These are phyloP conservation scores for Globisporangium orthogonon DNA, from an alignment of 352 stramenopile genomes.

Conservation along the genomic window DNA sequence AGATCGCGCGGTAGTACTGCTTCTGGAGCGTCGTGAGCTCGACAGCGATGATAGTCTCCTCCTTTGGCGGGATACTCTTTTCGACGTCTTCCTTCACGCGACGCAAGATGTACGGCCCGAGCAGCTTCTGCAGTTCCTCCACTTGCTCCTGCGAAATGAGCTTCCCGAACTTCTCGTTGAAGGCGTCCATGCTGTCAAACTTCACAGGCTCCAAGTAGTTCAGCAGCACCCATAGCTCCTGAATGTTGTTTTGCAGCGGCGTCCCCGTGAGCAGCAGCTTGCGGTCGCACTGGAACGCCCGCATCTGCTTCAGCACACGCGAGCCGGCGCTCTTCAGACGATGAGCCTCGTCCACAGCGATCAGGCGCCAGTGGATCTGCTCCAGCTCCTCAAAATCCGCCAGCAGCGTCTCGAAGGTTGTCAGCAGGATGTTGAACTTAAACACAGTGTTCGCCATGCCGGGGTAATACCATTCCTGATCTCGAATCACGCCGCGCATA, in stretches of 20 bases:
- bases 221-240: constrained; percentile 96
- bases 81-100: constrained; percentile 97
- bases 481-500: constrained; percentile 78
- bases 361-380: constrained; percentile 79
- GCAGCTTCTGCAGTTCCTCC: constrained; percentile 89
- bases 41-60: constrained; percentile 95
- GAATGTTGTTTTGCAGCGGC: constrained; percentile 95
- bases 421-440: constrained; percentile 84
- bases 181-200: constrained; percentile 84
- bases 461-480: constrained; percentile 87
- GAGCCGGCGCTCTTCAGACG: constrained; percentile 74
- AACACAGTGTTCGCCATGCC: constrained; percentile 89
- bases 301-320: constrained; percentile 86
- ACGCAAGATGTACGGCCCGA: constrained; percentile 94
- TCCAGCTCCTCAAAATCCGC: constrained; percentile 83
- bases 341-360: constrained; percentile 83
- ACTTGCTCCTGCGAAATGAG: constrained; percentile 93
- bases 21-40: constrained; percentile 95
- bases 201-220: constrained; percentile 96
- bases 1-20: constrained; percentile 90
- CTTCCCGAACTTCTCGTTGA: constrained; percentile 91
- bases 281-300: constrained; percentile 73
- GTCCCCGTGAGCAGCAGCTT: constrained; percentile 97
- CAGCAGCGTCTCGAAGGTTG: constrained; percentile 78
- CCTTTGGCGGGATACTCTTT: constrained; percentile 95